phyloP scores from a whole-genome alignment of 164 flowering plant species.

The Kingdonia uniflora region DNA sequence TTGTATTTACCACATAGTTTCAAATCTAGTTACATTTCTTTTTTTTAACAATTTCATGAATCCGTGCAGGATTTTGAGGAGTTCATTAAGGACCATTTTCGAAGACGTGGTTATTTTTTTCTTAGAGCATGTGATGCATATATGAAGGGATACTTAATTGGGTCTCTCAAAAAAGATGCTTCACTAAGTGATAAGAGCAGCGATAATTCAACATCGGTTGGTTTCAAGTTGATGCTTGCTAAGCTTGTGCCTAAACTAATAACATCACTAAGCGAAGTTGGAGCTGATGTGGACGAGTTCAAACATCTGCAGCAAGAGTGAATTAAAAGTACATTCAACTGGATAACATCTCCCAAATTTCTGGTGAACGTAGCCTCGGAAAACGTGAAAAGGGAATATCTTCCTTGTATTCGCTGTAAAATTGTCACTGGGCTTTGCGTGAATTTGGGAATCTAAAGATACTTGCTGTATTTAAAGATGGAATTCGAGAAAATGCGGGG shows the following conservation, averaged over 20 bases:
- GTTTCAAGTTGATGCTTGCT: conserved; percentile 92
- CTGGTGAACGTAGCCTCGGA: too few species aligned
- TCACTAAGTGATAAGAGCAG: conserved; percentile 30
- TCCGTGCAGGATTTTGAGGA: conserved; percentile 72
- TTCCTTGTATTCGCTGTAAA: too few species aligned
- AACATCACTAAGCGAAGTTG: conserved; percentile 46
- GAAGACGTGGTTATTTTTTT: conserved; percentile 69
- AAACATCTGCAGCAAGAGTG: conserved; percentile 45
- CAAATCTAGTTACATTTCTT: background rate
- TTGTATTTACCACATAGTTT: background rate
- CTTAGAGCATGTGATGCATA: conserved; percentile 94
- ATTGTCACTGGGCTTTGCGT: too few species aligned
- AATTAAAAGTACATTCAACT: background rate
- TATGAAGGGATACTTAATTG: conserved; percentile 79
- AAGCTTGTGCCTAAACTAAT: conserved; percentile 77
- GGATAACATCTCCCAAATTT: background rate
- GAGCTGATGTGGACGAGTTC: conserved; percentile 68
- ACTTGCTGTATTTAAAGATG: too few species aligned
- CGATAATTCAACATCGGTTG: conserved; percentile 68
- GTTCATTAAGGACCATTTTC: conserved; percentile 67
- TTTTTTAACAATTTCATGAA: background rate
- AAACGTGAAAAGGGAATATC: too few species aligned
- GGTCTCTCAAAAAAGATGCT: conserved; percentile 74
- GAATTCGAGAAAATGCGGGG: too few species aligned
- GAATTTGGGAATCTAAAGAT: too few species aligned